Conservation (phyloP, 2,329 filamentous ascomycete genomes). For the Aureobasidium lini region DNA sequence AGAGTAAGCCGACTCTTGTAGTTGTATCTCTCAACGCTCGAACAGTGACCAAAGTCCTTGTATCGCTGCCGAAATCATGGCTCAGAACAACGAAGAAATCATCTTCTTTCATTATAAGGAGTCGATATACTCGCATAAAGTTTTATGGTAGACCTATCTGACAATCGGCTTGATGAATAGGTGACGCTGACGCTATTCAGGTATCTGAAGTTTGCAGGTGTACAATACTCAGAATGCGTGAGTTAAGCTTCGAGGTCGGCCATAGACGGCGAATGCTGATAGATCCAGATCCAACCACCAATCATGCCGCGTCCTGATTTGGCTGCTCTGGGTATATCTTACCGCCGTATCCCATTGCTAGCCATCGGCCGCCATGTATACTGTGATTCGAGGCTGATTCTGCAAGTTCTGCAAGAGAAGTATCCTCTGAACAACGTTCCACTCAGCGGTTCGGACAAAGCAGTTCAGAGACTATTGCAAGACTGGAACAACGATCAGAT, state of each 20-base stretch:
- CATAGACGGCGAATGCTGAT: neutral
- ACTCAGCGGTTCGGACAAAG: slow-evolving; percentile 32
- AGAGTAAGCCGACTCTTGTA: neutral
- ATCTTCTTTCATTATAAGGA: slow-evolving; percentile 59
- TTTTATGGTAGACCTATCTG: slow-evolving; percentile 43
- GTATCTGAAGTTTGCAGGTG: slow-evolving; percentile 58
- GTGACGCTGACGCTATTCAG: neutral
- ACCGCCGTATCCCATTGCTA: slow-evolving; percentile 63
- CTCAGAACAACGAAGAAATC: slow-evolving; percentile 34
- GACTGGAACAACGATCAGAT: slow-evolving; percentile 50
- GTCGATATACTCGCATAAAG: slow-evolving; percentile 57
- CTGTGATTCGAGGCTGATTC: slow-evolving; percentile 61
- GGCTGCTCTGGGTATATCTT: slow-evolving; percentile 51
- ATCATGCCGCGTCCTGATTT: slow-evolving; percentile 61
- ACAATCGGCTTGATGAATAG: too few relatives aligned
- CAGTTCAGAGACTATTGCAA: slow-evolving; percentile 50
- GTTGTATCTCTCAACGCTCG: neutral
- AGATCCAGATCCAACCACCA: slow-evolving; percentile 46
- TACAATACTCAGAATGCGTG: slow-evolving; percentile 61
- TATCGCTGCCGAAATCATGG: neutral
- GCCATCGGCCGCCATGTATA: slow-evolving; percentile 61
- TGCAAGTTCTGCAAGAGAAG: slow-evolving; percentile 54
- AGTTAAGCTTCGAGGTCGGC: neutral
- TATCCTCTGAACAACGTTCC: slow-evolving; percentile 17
- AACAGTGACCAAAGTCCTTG: neutral